Evolutionary conservation across 1,139 yeast species (phyloP).

Genomic region (Meyerozyma carpophila): DNA sequence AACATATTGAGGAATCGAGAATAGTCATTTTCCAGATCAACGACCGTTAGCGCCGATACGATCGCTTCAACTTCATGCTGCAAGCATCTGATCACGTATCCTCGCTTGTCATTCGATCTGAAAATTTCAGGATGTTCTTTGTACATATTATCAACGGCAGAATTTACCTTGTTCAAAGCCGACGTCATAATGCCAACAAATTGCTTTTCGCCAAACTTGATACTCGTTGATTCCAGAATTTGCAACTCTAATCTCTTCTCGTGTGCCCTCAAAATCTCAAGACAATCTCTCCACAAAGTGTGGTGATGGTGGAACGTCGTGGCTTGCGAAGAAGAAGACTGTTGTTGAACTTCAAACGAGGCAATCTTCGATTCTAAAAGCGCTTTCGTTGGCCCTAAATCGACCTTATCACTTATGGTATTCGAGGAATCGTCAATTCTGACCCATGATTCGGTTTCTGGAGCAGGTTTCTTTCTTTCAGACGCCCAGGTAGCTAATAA

Average conservation of each 20-base stretch:
- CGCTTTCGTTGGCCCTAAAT: slow-evolving; percentile 28
- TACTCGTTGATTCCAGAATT: slow-evolving; percentile 11
- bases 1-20: neutral
- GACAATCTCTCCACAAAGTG: slow-evolving; percentile 34
- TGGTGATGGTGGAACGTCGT: slow-evolving; percentile 25
- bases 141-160: neutral
- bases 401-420: slow-evolving; percentile 27
- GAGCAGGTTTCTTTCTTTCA: neutral
- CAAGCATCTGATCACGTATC: neutral
- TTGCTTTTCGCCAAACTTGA: neutral
- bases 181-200: neutral
- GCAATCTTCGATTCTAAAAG: slow-evolving; percentile 25
- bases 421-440: slow-evolving; percentile 30
- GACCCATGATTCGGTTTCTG: neutral
- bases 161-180: neutral
- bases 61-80: neutral
- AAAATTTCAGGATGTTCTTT: neutral
- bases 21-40: neutral
- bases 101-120: neutral
- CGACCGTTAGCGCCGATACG: neutral
- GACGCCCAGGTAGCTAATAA: slow-evolving; percentile 3
- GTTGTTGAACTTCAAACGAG: slow-evolving; percentile 15
- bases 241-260: slow-evolving; percentile 21
- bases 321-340: slow-evolving; percentile 22
- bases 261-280: slow-evolving; percentile 21